Percentiles rank a stretch among this genome's conserved stretches.
These are phyloP conservation scores for Termitomyces sp. DNA, from an alignment of 768 basidiomycete species.

Conservation along the genomic window DNA sequence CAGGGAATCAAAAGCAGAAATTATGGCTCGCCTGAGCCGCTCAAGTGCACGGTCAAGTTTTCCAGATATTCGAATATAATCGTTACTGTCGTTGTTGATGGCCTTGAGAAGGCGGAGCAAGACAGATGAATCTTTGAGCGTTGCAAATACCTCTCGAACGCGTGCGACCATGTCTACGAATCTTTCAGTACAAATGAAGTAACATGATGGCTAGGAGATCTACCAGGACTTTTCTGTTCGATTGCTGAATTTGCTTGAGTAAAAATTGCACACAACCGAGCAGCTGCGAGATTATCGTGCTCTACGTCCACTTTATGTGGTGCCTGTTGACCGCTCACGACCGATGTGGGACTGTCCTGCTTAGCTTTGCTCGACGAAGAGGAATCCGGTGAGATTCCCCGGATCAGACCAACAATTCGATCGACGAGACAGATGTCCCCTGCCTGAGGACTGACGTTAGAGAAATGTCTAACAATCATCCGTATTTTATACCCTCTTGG, in stretches of 20 bases:
- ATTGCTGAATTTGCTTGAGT: slow-evolving; percentile 37
- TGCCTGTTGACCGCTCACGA: neutral
- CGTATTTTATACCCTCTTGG: slow-evolving; percentile 43
- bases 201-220: neutral
- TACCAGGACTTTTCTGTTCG: slow-evolving; percentile 21
- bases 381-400: slow-evolving; percentile 12
- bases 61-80: slow-evolving; percentile 30
- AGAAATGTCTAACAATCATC: neutral
- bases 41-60: slow-evolving; percentile 63
- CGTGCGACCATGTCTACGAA: slow-evolving; percentile 10
- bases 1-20: slow-evolving; percentile 39
- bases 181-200: neutral
- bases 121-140: slow-evolving; percentile 12
- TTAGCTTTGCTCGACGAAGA: slow-evolving; percentile 8
- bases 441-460: slow-evolving; percentile 24
- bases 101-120: slow-evolving; percentile 12
- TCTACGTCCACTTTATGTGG: slow-evolving; percentile 5
- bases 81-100: slow-evolving; percentile 20
- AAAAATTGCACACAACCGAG: slow-evolving; percentile 36
- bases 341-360: neutral
- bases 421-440: slow-evolving; percentile 44
- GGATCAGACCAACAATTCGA: slow-evolving; percentile 38
- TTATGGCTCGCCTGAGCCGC: slow-evolving; percentile 43
- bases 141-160: slow-evolving; percentile 15
- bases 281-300: slow-evolving; percentile 25